A percentile compares a stretch with the other conserved stretches of the same genome.
phyloP scores from a whole-genome alignment of 768 basidiomycete genomes.

The Phanerochaete carnosa region DNA sequence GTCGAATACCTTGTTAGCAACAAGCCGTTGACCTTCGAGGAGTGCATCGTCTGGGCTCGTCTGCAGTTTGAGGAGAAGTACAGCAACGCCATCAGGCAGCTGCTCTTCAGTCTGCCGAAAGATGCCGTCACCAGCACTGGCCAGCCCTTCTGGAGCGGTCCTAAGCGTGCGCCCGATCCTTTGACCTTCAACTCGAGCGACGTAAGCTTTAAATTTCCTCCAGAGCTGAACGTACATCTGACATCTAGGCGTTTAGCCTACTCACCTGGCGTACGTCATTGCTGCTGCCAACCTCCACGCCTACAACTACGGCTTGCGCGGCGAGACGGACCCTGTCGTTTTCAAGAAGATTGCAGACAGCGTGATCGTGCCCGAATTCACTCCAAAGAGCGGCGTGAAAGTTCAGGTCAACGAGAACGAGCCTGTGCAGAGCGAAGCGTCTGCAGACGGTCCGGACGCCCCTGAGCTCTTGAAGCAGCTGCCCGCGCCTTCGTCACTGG shows the following conservation, averaged over 20 bases:
- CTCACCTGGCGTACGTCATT: conserved; percentile 86
- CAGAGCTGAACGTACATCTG: not conserved
- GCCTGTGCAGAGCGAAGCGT: conserved; percentile 52
- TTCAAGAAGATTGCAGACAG: conserved; percentile 85
- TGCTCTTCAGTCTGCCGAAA: conserved; percentile 91
- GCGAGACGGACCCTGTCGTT: conserved; percentile 71
- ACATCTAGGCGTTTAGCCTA: conserved; percentile 48
- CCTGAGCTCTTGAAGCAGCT: conserved; percentile 62
- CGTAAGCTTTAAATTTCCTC: conserved; percentile 43
- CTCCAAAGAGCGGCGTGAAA: conserved; percentile 88
- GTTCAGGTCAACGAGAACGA: conserved; percentile 94
- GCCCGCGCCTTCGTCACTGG: conserved; percentile 87
- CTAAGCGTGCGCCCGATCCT: conserved; percentile 94
- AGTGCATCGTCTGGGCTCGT: conserved; percentile 96
- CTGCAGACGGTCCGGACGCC: conserved; percentile 46
- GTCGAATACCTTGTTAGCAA: conserved; percentile 85
- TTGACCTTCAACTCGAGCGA: conserved; percentile 83
- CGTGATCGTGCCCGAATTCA: conserved; percentile 78
- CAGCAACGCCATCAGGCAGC: conserved; percentile 88
- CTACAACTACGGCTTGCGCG: conserved; percentile 95
- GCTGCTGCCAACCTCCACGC: conserved; percentile 96
- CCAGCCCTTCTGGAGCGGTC: conserved; percentile 98
- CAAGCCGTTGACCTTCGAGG: conserved; percentile 93
- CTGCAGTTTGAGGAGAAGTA: conserved; percentile 94
- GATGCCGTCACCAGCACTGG: conserved; percentile 90